These are phyloP conservation scores for Russula vinacea DNA, from an alignment of 768 basidiomycete species.

Conservation along the genomic window DNA sequence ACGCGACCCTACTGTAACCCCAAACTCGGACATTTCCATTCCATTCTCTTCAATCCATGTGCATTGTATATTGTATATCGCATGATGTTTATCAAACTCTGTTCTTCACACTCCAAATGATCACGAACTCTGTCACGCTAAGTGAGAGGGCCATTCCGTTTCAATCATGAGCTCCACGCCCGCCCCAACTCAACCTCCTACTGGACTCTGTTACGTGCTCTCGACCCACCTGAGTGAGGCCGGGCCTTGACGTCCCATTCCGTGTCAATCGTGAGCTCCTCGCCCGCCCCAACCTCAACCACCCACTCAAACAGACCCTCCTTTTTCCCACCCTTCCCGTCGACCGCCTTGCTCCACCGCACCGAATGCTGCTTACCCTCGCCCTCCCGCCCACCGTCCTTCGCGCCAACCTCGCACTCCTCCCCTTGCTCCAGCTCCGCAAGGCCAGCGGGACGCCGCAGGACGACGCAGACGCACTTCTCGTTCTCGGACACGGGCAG, in stretches of 20 bases:
- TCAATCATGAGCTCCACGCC: too few relatives aligned
- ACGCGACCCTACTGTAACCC: neutral
- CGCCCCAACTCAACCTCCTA: too few relatives aligned
- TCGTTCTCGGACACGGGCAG: conserved; percentile 42
- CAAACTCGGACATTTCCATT: neutral
- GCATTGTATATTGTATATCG: conserved; percentile 18
- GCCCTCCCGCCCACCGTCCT: neutral
- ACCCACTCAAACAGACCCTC: conserved; percentile 58
- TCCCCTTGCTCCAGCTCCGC: conserved; percentile 45
- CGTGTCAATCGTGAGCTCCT: conserved; percentile 44
- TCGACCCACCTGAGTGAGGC: conserved; percentile 35
- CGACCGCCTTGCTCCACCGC: conserved; percentile 39
- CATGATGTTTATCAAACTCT: conserved; percentile 3
- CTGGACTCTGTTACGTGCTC: neutral
- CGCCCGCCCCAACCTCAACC: conserved; percentile 44
- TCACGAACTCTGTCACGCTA: too few relatives aligned
- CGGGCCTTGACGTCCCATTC: conserved; percentile 54
- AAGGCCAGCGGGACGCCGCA: conserved; percentile 48
- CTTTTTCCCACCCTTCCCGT: conserved; percentile 50
- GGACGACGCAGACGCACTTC: conserved; percentile 44
- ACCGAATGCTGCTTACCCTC: conserved; percentile 35
- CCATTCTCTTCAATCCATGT: neutral
- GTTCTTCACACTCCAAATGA: too few relatives aligned
- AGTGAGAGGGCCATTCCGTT: too few relatives aligned
- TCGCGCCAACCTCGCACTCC: conserved; percentile 34